Base-by-base conservation (phyloP, 805 yeast species). In the Candida glaebosa region DNA sequence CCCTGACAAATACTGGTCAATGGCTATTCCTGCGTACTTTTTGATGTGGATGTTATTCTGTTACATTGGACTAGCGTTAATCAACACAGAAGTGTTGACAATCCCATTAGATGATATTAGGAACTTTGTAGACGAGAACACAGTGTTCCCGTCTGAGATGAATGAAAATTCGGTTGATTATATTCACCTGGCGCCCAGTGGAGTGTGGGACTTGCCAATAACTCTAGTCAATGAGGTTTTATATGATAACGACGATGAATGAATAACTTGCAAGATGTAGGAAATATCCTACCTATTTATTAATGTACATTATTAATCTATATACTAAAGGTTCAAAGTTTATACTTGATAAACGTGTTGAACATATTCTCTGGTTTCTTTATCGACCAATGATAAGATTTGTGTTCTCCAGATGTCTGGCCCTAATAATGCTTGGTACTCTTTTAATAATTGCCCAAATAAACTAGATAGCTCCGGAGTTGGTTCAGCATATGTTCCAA, bases 1-100 rank as follows among this genome's bases (percentile, higher is more conserved):
- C 51, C 98, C 98, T 0, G 85, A 91, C 24, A 72, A 95, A 49
- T 85, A 90, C 81, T 93, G 98, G 99, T 82, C 95, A 2, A 57
- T 86, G 26, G 85, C 87, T 1, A 60, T 86, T 2, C 96, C 96
- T 3, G 71, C 87, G 10, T 78, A 78, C 49, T 71, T 83, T 4
- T 62, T 91, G 22, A 79, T 87, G 73, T 58, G 73, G 8, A 81
- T 90, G 88, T 63, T 82, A 14, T 89, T 78, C 54, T 76, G 75
- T 0, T 91, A 90, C 58, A 67, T 84, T 2, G 87, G 82, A 7
- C 61, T 90, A 33, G 80, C 82, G 1, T 60, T 81, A 31, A 88
- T 84, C 67, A 86, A 87, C 51, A 76, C 79, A n/a, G 97, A 91
- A 56, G 73, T 80, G 12, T 71, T 80, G 50, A 84, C 96, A 0